These are phyloP conservation scores for Rhypophila decipiens DNA, from an alignment of 495 filamentous ascomycete species.

Conservation along the genomic window DNA sequence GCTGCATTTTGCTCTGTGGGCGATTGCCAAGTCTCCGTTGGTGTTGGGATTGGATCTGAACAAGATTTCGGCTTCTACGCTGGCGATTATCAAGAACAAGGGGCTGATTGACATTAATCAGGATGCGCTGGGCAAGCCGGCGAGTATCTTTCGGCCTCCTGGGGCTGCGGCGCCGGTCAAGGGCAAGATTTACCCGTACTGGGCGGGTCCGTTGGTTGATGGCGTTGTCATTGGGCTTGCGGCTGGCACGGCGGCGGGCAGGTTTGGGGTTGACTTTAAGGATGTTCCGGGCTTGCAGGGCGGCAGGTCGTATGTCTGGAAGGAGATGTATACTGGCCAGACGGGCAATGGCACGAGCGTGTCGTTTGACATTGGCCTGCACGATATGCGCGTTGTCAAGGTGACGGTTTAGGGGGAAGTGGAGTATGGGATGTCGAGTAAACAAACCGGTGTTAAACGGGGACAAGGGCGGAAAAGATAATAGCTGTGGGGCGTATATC, in stretches of 20 bases:
- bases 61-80: slow-evolving; percentile 39
- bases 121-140: slow-evolving; percentile 42
- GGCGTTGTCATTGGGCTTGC: slow-evolving; percentile 52
- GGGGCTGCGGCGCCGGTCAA: slow-evolving; percentile 59
- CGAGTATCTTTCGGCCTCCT: slow-evolving; percentile 55
- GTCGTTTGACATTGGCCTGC: slow-evolving; percentile 8
- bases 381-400: slow-evolving; percentile 20
- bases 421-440: no score
- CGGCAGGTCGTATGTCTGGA: slow-evolving; percentile 10
- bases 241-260: slow-evolving; percentile 28
- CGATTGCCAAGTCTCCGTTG: slow-evolving; percentile 52
- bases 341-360: slow-evolving; percentile 9
- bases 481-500: no score
- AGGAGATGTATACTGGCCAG: slow-evolving; percentile 31
- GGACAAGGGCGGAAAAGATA: no score
- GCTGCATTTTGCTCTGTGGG: slow-evolving; percentile 54
- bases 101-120: slow-evolving; percentile 50
- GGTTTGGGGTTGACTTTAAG: slow-evolving; percentile 39
- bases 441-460: no score
- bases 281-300: slow-evolving; percentile 48
- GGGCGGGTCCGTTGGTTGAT: slow-evolving; percentile 23
- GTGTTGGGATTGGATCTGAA: slow-evolving; percentile 43
- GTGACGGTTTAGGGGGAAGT: no score
- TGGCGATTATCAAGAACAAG: slow-evolving; percentile 42
- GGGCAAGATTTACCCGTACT: slow-evolving; percentile 37